Base-by-base conservation (phyloP, 2,329 filamentous ascomycete species). In the Arachnomyces sp. region DNA sequence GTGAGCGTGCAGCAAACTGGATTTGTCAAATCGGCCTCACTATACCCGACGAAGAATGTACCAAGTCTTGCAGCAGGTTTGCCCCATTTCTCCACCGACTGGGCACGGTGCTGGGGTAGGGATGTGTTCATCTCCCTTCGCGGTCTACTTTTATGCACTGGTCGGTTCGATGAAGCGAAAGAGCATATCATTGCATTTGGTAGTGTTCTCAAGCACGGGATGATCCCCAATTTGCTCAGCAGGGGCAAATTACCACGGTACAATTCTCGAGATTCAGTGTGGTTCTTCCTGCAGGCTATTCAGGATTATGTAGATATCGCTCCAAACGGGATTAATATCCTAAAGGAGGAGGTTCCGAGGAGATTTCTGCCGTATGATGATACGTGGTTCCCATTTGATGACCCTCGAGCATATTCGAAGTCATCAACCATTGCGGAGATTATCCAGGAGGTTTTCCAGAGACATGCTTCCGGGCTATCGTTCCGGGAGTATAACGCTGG, bases 261-360 rank as follows among this genome's bases (percentile, higher is more conserved):
- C 69, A 98, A 98, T 61, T 89, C 92, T 32, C 77, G 92, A 45
- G 92, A 98, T 63, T 94, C 92, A 0, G 79, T 95, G 31, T 98
- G 92, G 92, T 98, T 96, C 72, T 94, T 93, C 70, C 65, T 98
- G 38, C 92, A 98, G 60, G 84, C 84, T 49, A 90, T 96, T 36
- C 92, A 98, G 56, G 92, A 98, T 57, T 98, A 94, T 59, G 81
- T 78, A 34, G 79, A 78, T 37, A 81, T 92, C 53, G 87, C 79
- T 0, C 90, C 92, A 0, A 72, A 89, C 42, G 92, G 92, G 2
- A 54, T 79, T 13, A 67, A 73, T 0, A 67, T 98, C 20, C 68
- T 98, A 13, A 74, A 87, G 43, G 81, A 84, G 51, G 82, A 80
- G 50, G 81, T 93, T 30, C 78, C 81, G 52, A 77, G 92, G 29